Percentiles rank a stretch among this genome's conserved stretches.
Conservation (phyloP, 306 rosid species). For the Prinsepia uniflora region DNA sequence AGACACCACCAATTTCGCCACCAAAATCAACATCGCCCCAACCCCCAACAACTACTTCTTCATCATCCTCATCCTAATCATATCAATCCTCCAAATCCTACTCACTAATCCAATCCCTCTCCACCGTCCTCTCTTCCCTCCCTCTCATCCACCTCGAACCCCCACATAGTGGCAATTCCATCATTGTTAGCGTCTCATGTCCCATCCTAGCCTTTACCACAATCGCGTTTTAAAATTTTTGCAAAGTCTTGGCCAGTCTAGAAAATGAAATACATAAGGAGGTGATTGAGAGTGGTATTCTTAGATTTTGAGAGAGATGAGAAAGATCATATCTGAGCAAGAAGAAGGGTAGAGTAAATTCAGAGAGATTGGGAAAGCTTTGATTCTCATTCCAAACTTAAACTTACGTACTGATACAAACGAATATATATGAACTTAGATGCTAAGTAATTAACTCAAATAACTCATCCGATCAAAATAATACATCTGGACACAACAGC, state of each 20-base stretch:
- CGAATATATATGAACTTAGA: too few species aligned
- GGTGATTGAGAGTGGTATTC: neutral
- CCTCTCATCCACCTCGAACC: constrained; percentile 20
- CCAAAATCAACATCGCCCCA: neutral
- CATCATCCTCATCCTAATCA: neutral
- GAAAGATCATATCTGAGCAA: too few species aligned
- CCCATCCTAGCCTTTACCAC: constrained; percentile 58
- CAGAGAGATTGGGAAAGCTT: too few species aligned
- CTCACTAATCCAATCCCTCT: constrained; percentile 46
- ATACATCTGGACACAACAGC: too few species aligned
- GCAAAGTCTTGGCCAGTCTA: constrained; percentile 56
- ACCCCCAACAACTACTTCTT: neutral
- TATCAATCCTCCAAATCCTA: constrained; percentile 12
- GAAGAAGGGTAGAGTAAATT: too few species aligned
- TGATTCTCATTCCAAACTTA: too few species aligned
- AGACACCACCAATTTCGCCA: neutral
- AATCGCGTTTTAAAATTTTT: constrained; percentile 58
- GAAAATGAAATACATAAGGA: constrained; percentile 28
- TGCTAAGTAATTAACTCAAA: too few species aligned
- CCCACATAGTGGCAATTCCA: constrained; percentile 49
- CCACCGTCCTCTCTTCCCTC: constrained; percentile 45
- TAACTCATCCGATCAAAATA: too few species aligned
- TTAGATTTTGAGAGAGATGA: too few species aligned
- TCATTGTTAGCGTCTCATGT: constrained; percentile 48
- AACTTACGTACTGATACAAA: too few species aligned